Evolutionary conservation across 2,329 filamentous ascomycete genomes (phyloP), one percentile per base, ranked within the genome.

Genomic region (Talaromyces sp.): DNA sequence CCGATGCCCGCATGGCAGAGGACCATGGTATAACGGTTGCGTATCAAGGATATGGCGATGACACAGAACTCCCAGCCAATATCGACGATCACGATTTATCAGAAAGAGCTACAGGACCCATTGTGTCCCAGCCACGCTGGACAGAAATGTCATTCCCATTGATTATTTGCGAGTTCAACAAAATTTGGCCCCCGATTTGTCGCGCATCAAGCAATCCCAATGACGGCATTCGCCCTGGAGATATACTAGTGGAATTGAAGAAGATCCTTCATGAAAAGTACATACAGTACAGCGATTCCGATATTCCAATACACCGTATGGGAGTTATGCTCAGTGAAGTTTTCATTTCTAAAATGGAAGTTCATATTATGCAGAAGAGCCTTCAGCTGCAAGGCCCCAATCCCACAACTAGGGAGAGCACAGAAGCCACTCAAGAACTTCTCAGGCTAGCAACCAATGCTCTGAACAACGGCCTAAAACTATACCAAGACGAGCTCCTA

Each of bases 121-220:
- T 81, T 0, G 60, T 73, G 0, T 75, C 81, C 11, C 74, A 79
- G 2, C 59, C 67, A 2, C 79, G 80, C 14, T 85, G 82, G 66
- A 86, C 84, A 0, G 78, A 82, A 27, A 84, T 85, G 77, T 80
- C 82, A 0, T 78, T 84, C 51, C 75, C 74, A 10, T 64, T 86
- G 2, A 76, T 83, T n/a, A 75, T 77, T 4, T 80, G 80, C 56
- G 79, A 84, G 44, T 75, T 82, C 1, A 73, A 77, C 0, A 76
- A 75, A 53, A 77, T 76, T 2, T 66, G 69, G 13, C 77, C 77
- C 22, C 46, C 37, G 3, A 50, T 54, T 10, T 16, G 32, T 11
- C 54, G 41, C 2, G 20, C 56, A 19, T 36, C 27, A 8, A 24
- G 22, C 16, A 27, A 39, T 9, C 24, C 42, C 4, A 19, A 35